Evolutionary conservation across 345 rosid species (phyloP).

Genomic region (Atalantia buxifolia): DNA sequence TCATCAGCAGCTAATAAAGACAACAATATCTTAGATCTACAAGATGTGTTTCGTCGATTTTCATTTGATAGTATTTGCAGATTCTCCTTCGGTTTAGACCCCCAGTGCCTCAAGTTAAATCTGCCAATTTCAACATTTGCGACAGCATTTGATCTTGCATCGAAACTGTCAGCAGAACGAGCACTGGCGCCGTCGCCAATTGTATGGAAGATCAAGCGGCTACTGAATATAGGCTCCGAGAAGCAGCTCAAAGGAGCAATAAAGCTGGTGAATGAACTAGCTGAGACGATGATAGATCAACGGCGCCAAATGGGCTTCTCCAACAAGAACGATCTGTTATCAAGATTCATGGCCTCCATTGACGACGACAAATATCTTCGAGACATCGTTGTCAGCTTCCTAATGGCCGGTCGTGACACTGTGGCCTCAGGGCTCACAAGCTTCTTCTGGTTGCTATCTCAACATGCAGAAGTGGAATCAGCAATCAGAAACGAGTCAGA

Average conservation of each 20-base stretch:
- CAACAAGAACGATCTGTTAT: conserved; percentile 47
- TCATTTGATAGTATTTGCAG: conserved; percentile 59
- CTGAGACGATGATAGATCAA: conserved; percentile 42
- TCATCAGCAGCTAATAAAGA: conserved; percentile 11
- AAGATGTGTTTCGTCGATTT: conserved; percentile 62
- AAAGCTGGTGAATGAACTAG: conserved; percentile 38
- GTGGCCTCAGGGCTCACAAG: conserved; percentile 53
- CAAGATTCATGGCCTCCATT: conserved; percentile 55
- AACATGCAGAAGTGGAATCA: conserved; percentile 29
- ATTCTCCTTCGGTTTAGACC: conserved; percentile 70
- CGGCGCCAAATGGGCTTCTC: conserved; percentile 35
- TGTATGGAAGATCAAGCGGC: conserved; percentile 58
- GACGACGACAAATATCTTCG: conserved; percentile 42
- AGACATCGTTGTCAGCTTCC: conserved; percentile 66
- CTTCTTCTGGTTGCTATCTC: conserved; percentile 45
- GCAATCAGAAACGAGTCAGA: conserved; percentile 32
- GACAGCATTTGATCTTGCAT: conserved; percentile 56
- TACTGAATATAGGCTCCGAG: conserved; percentile 59
- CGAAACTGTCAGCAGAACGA: conserved; percentile 58
- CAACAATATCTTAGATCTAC: conserved; percentile 35
- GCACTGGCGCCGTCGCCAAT: conserved; percentile 45
- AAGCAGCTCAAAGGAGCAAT: conserved; percentile 48
- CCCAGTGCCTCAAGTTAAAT: conserved; percentile 46
- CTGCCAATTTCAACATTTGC: conserved; percentile 54
- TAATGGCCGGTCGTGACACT: conserved; percentile 57